Conservation (phyloP, 2,329 filamentous ascomycete species). For the Colletotrichum costaricense region DNA sequence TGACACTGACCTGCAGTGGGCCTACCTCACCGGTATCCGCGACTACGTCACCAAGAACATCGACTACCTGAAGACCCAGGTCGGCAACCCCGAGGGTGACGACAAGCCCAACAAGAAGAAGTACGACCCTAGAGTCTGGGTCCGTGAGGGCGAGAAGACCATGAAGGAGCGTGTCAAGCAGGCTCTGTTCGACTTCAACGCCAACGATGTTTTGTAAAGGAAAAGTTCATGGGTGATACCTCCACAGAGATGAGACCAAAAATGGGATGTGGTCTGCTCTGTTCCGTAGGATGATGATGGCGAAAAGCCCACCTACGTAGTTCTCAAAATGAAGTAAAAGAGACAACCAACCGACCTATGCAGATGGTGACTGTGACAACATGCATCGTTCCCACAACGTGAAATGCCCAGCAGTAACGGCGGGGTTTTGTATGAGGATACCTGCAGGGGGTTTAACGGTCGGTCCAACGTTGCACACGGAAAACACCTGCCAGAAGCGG, state of each 20-base stretch:
- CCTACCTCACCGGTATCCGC: slow-evolving; percentile 91
- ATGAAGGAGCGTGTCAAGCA: slow-evolving; percentile 85
- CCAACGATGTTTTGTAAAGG: slow-evolving; percentile 79
- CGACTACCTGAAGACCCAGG: slow-evolving; percentile 85
- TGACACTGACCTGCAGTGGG: slow-evolving; percentile 97
- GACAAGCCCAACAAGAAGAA: slow-evolving; percentile 99
- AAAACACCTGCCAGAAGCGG: background rate
- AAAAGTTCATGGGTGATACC: slow-evolving; percentile 35
- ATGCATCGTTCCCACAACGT: background rate
- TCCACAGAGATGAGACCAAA: slow-evolving; percentile 23
- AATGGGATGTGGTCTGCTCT: slow-evolving; percentile 21
- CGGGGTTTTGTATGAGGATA: background rate
- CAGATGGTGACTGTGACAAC: background rate
- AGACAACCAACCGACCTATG: background rate
- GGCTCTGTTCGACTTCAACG: slow-evolving; percentile 93
- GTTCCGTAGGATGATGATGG: slow-evolving; percentile 19
- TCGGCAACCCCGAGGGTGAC: slow-evolving; percentile 94
- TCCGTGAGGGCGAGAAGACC: slow-evolving; percentile 96
- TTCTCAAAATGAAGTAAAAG: slow-evolving; percentile 32
- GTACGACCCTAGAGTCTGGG: slow-evolving; percentile 90
- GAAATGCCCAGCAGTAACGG: too few relatives aligned
- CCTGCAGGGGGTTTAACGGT: background rate
- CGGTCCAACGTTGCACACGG: background rate
- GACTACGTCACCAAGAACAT: slow-evolving; percentile 96
- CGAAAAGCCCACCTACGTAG: slow-evolving; percentile 28